Conservation (phyloP, 169 alveolate species). For the Plasmodium yoelii region DNA sequence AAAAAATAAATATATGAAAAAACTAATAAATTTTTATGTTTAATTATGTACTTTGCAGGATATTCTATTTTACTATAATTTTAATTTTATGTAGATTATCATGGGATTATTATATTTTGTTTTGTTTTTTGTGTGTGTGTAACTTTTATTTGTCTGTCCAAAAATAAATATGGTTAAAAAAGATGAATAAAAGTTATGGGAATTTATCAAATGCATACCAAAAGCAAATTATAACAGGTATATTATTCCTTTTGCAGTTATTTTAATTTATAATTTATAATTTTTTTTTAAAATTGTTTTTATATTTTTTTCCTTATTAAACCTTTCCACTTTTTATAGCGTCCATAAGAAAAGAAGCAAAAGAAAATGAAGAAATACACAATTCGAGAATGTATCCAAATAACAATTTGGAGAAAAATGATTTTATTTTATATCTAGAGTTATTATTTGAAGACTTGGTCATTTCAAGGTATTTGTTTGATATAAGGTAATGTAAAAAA, state of each 20-base stretch:
- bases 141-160: no score
- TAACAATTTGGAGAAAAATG: constrained; percentile 13
- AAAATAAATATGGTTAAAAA: not conserved
- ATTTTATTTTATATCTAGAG: constrained; percentile 66
- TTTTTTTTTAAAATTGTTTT: not conserved
- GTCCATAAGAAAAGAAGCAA: constrained; percentile 42
- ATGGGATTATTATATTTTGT: no score
- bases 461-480: constrained; percentile 48
- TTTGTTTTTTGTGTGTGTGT: no score
- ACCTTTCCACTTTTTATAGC: constrained; percentile 6
- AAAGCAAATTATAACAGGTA: constrained; percentile 57
- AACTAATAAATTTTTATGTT: no score
- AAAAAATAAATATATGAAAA: no score
- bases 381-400: not conserved
- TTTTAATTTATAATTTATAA: not conserved
- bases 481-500: constrained; percentile 36
- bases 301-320: not conserved
- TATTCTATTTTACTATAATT: no score
- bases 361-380: constrained; percentile 43
- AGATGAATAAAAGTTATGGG: constrained; percentile 22
- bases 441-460: constrained; percentile 28
- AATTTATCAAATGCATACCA: constrained; percentile 14
- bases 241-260: not conserved
- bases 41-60: no score
- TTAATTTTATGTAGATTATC: no score